Conservation (phyloP, 2,329 filamentous ascomycete species). For the Phyllosticta ampelicida region DNA sequence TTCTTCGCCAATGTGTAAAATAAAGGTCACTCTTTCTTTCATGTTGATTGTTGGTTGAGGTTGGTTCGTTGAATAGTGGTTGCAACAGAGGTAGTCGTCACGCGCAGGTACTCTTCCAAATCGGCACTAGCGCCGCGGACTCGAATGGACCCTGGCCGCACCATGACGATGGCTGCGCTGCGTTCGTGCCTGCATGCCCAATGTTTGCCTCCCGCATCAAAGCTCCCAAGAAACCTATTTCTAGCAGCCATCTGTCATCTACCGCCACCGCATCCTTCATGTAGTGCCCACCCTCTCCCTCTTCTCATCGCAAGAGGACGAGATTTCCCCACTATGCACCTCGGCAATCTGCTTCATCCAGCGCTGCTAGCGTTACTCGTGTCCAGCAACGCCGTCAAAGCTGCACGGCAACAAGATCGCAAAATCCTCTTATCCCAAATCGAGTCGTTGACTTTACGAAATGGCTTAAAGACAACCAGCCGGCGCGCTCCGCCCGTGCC, state of each 20-base stretch:
- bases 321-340: slow-evolving; percentile 19
- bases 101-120: not conserved
- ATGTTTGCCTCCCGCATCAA: not conserved
- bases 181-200: not conserved
- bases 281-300: not conserved
- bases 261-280: slow-evolving; percentile 5
- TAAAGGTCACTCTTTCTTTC: slow-evolving; percentile 67
- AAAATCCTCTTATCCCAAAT: slow-evolving; percentile 56
- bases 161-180: not conserved
- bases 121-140: not conserved
- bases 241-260: slow-evolving; percentile 7
- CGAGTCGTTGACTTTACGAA: slow-evolving; percentile 65
- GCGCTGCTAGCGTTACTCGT: slow-evolving; percentile 21
- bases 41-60: slow-evolving; percentile 33
- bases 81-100: not conserved
- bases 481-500: slow-evolving; percentile 68
- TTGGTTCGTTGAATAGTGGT: slow-evolving; percentile 1
- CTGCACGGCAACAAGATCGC: slow-evolving; percentile 27
- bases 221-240: not conserved
- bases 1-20: slow-evolving; percentile 46
- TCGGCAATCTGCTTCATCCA: slow-evolving; percentile 20
- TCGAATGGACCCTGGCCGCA: not conserved
- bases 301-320: slow-evolving; percentile 1
- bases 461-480: slow-evolving; percentile 56
- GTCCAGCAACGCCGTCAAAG: slow-evolving; percentile 17